These are phyloP conservation scores for Heritiera fomes DNA, from an alignment of 345 rosid genomes.

Conservation along the genomic window DNA sequence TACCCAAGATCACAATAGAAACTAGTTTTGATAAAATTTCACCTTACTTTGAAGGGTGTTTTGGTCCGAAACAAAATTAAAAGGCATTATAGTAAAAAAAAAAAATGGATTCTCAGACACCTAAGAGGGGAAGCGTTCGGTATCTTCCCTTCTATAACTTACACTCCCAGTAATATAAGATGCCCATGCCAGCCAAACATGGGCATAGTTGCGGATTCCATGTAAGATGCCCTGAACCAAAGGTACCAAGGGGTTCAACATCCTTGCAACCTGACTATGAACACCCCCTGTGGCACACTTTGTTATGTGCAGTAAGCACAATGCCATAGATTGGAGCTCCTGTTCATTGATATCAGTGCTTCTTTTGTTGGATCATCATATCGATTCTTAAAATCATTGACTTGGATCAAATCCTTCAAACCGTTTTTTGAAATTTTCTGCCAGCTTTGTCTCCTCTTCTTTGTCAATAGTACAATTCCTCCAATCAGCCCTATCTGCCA, in stretches of 20 bases:
- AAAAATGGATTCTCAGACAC: background rate
- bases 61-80: background rate
- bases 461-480: slow-evolving; percentile 64
- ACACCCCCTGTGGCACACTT: background rate
- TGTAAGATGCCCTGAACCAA: background rate
- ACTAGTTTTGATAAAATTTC: background rate
- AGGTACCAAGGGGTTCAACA: background rate
- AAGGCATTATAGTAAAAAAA: background rate
- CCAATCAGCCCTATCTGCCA: slow-evolving; percentile 88
- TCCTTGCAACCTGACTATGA: background rate
- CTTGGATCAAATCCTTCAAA: slow-evolving; percentile 74
- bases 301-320: background rate
- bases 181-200: background rate
- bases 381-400: slow-evolving; percentile 29
- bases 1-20: background rate
- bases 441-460: slow-evolving; percentile 69
- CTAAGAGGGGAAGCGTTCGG: background rate
- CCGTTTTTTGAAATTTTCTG: slow-evolving; percentile 60
- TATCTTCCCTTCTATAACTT: background rate
- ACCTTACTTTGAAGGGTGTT: background rate
- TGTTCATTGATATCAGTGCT: background rate
- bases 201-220: background rate
- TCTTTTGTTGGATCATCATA: background rate
- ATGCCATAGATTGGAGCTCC: slow-evolving; percentile 12
- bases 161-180: background rate